Evolutionary conservation across 2,329 filamentous ascomycete genomes (phyloP), one percentile per base, ranked within the genome.

Genomic region (Coniochaeta sp.): DNA sequence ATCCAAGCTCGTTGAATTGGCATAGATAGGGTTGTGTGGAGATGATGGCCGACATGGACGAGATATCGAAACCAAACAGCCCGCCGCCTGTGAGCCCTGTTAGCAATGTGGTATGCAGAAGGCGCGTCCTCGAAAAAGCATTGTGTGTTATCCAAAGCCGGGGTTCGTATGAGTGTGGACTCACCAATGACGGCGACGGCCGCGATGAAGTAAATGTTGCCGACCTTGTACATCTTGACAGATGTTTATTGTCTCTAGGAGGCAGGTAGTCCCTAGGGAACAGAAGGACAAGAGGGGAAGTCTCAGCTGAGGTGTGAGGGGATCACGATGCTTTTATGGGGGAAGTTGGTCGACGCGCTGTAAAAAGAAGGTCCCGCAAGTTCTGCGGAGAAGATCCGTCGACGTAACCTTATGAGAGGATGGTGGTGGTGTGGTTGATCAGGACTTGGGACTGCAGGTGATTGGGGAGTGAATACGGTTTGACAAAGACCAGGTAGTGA

Each of bases 1-100:
- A 61, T 7, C 73, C 74, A 33, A 68, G 67, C 43, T 74, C 69
- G 64, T 78, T 77, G 66, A 77, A 78, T 62, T 76, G 72, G 66
- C 76, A 77, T 31, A 71, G 69, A 64, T 78, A 78, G 1, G 74
- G 72, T 40, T 72, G 69, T 6, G 74, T 76, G 17, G 72, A 71
- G 66, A 78, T 75, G 52, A 77, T 74, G 61, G 76, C 76, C 50
- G 73, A 76, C 75, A 78, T 74, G 34, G 76, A 78, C n/a, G 74
- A 74, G 60, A 78, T 77, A 67, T 77, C 76, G 62, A 78, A 78
- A 59, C 76, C 76, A 62, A 77, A 77, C 1, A 78, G 71, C 44
- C 68, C 72, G 62, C 74, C 74, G 64, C 74, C 74, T 76, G 58
- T 52, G 31, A 31, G 47, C 22, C 28, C 6, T 28, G 47, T 52